A percentile compares a stretch with the other conserved stretches of the same genome.
phyloP scores from a whole-genome alignment of 805 yeast genomes.

The Yamadazyma laniorum region DNA sequence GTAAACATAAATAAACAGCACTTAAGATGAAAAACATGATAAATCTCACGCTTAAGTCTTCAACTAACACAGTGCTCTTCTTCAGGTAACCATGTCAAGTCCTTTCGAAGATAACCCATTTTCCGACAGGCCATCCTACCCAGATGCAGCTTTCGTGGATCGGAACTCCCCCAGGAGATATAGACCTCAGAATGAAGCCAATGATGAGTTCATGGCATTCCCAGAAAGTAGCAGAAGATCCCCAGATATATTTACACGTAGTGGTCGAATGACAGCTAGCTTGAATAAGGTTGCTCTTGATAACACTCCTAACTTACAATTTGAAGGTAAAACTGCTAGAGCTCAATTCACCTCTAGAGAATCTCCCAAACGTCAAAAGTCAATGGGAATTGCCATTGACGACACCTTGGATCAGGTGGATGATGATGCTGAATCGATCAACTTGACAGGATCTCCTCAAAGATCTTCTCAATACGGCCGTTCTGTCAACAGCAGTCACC shows the following conservation, averaged over 20 bases:
- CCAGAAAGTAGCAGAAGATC: slow-evolving; percentile 30
- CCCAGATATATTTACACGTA: slow-evolving; percentile 44
- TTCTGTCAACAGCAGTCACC: slow-evolving; percentile 31
- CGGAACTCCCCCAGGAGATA: slow-evolving; percentile 37
- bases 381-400: slow-evolving; percentile 46
- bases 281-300: slow-evolving; percentile 19
- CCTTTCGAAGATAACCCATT: slow-evolving; percentile 38
- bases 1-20: slow-evolving; percentile 8
- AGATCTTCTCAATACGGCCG: slow-evolving; percentile 26
- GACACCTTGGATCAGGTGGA: slow-evolving; percentile 42
- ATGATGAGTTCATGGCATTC: slow-evolving; percentile 31
- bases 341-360: slow-evolving; percentile 66
- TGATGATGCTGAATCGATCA: slow-evolving; percentile 23
- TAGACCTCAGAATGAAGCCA: slow-evolving; percentile 22
- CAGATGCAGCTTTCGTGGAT: slow-evolving; percentile 41
- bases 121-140: slow-evolving; percentile 33
- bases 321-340: slow-evolving; percentile 48
- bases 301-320: slow-evolving; percentile 26
- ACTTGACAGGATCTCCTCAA: slow-evolving; percentile 38
- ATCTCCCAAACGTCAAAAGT: slow-evolving; percentile 62
- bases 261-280: slow-evolving; percentile 21
- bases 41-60: neutral
- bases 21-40: neutral
- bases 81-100: slow-evolving; percentile 21
- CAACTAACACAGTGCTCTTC: slow-evolving; percentile 2